A percentile compares a stretch with the other conserved stretches of the same genome.
Evolutionary conservation across 805 yeast species (phyloP).

Genomic region (Candida multigemmis): DNA sequence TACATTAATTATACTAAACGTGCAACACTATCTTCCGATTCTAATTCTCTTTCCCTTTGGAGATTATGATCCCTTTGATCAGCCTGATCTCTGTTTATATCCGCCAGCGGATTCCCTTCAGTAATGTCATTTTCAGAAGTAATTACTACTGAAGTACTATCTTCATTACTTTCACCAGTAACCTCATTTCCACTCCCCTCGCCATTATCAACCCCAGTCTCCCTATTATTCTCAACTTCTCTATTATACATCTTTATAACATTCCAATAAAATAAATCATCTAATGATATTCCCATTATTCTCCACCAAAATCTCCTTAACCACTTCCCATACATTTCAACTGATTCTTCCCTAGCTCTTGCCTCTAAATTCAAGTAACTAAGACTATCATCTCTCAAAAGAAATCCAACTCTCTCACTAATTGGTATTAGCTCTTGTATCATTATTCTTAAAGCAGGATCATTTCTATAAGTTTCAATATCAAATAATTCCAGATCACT

Average conservation of each 20-base stretch:
- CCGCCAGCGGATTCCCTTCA: too few relatives aligned
- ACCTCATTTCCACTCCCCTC: neutral
- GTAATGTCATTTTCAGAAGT: too few relatives aligned
- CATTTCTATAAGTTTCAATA: conserved; percentile 24
- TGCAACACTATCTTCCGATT: too few relatives aligned
- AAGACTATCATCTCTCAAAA: conserved; percentile 22
- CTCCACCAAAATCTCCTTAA: conserved; percentile 39
- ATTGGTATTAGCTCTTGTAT: conserved; percentile 32
- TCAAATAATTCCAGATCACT: conserved; percentile 11
- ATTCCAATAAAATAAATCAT: conserved; percentile 44
- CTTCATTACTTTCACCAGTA: neutral
- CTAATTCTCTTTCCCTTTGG: too few relatives aligned
- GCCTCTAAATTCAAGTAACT: conserved; percentile 33
- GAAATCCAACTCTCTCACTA: conserved; percentile 32
- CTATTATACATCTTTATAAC: conserved; percentile 33
- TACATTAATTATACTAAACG: too few relatives aligned
- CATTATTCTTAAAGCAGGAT: conserved; percentile 26
- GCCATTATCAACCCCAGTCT: neutral
- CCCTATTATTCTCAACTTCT: neutral
- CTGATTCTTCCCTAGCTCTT: conserved; percentile 31
- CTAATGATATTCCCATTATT: conserved; percentile 43
- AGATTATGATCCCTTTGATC: too few relatives aligned
- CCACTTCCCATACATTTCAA: conserved; percentile 17
- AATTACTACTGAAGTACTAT: too few relatives aligned
- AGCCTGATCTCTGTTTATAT: too few relatives aligned